Base-by-base conservation (phyloP, 495 filamentous ascomycete genomes). In the Annulohypoxylon bovei region DNA sequence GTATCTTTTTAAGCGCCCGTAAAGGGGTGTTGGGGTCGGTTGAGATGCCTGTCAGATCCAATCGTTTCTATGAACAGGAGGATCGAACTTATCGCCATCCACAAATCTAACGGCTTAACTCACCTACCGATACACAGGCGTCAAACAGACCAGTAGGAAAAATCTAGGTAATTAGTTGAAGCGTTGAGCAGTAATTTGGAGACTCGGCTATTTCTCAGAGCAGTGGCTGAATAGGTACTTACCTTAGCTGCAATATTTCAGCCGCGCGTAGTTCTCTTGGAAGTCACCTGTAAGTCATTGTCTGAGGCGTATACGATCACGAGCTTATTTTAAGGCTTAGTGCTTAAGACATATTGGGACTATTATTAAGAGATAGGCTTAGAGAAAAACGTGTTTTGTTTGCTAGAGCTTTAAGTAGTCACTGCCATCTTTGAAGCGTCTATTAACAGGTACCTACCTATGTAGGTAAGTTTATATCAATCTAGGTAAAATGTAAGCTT, bases 1-100 rank as follows among this genome's bases (percentile, higher is more conserved):
- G 44, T n/a, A 39, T 27, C 7, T 65, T 62, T 62, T 57, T 68
- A 72, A 68, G 70, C 70, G 70, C 70, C 65, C 40, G 33, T n/a
- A 33, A 58, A 56, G 54, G n/a, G 23, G n/a, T 4, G 30, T 11
- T 16, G 47, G 32, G 37, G n/a, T 22, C 25, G 23, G 47, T 20
- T 37, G 40, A 39, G 39, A 46, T n/a, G 25, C 44, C 22, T 49
- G 46, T 46, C 30, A 20, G 47, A 28, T 47, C 70, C 65, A 72
- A 68, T 68, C 60, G 55, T 37, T 57, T 58, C 60, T 4, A 5
- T 5, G 63, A 67, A 67, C n/a, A 53, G 50, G 54, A 55, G 46
- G 61, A 70, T 70, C 61, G 47, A 57, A 18, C 28, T 35, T 49
- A 40, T 54, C 50, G 28, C 52, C 62, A 55, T 14, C 40, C 46